Evolutionary conservation across 129 eudicot genomes (phyloP).

Genomic region (carrot (Daucus carota)): DNA sequence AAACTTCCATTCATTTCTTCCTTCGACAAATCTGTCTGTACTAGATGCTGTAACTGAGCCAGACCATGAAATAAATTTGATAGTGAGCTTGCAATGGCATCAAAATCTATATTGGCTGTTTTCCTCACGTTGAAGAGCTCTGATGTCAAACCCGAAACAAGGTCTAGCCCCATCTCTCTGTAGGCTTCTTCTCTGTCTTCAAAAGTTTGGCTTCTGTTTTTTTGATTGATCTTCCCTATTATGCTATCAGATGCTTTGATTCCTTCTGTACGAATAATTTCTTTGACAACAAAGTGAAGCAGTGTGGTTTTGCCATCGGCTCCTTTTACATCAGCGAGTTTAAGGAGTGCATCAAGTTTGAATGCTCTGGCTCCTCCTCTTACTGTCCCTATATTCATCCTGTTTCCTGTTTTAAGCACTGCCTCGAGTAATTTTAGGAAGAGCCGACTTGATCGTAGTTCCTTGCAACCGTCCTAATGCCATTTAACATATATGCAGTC

Average conservation of each 20-base stretch:
- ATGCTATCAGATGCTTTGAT: conserved; percentile 77
- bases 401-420: conserved; percentile 85
- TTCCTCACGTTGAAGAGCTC: conserved; percentile 90
- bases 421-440: conserved; percentile 89
- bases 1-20: conserved; percentile 40
- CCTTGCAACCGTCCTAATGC: conserved; percentile 86
- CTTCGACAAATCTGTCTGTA: conserved; percentile 28
- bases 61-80: conserved; percentile 59
- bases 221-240: conserved; percentile 70
- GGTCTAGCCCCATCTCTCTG: conserved; percentile 86
- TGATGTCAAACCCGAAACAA: conserved; percentile 63
- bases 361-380: conserved; percentile 95
- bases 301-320: conserved; percentile 85
- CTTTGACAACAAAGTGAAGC: conserved; percentile 93
- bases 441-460: conserved; percentile 77
- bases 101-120: conserved; percentile 80
- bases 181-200: conserved; percentile 71
- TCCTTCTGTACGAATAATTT: conserved; percentile 79
- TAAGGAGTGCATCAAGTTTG: conserved; percentile 83
- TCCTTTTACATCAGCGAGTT: conserved; percentile 88
- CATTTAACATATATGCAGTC: not conserved
- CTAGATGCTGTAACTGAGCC: conserved; percentile 37
- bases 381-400: conserved; percentile 90
- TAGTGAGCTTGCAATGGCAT: conserved; percentile 66
- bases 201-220: conserved; percentile 23